phyloP scores from a whole-genome alignment of 23 red algal species.

The Agarophyton chilense region DNA sequence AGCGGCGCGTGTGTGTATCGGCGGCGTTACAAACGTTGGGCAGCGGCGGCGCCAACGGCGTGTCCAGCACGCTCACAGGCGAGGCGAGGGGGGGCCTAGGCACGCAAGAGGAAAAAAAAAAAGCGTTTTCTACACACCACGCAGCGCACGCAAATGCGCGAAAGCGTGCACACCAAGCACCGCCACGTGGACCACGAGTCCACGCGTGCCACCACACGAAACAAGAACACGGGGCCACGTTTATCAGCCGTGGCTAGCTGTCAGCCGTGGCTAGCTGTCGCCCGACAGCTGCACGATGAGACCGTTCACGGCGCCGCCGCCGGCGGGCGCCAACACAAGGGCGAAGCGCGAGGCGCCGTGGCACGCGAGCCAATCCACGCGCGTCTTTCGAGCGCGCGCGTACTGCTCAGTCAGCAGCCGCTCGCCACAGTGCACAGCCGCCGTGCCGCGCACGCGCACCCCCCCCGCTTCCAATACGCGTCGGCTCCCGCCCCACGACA shows the following conservation, averaged over 20 bases:
- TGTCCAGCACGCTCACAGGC: no score
- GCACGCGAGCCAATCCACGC: conserved; percentile 30
- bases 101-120: no score
- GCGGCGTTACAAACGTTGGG: no score
- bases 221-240: no score
- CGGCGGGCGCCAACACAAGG: conserved; percentile 10
- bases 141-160: not conserved
- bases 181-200: not conserved
- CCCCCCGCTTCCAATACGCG: conserved; percentile 22
- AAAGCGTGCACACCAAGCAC: not conserved
- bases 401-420: conserved; percentile 2
- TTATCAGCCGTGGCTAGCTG: no score
- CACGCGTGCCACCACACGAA: not conserved
- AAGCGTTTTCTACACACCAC: no score
- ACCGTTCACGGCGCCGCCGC: not conserved
- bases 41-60: no score
- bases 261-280: not conserved
- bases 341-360: not conserved
- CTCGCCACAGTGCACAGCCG: not conserved
- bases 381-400: not conserved
- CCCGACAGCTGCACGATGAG: not conserved
- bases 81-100: no score
- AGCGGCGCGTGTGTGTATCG: no score
- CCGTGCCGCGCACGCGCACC: not conserved
- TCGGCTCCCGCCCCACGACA: conserved; percentile 22